Conservation (phyloP, 768 basidiomycete genomes). For the Boletellus emodensis region DNA sequence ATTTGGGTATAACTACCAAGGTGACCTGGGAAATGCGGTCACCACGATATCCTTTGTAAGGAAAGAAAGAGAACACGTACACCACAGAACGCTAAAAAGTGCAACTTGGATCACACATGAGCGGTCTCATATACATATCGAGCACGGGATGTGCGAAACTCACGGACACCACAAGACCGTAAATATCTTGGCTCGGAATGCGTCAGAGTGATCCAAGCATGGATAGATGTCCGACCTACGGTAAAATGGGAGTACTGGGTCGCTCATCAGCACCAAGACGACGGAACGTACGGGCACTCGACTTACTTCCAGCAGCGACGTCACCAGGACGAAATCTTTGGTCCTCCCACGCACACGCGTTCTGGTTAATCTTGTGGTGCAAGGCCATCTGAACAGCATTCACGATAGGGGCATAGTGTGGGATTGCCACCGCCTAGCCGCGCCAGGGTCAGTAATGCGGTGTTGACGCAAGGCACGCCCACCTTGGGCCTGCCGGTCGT, state of each 20-base stretch:
- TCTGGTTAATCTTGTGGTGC: constrained; percentile 43
- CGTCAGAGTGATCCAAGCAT: constrained; percentile 10
- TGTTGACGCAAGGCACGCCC: not conserved
- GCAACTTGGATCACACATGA: constrained; percentile 36
- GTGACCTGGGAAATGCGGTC: constrained; percentile 39
- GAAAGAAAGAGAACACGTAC: constrained; percentile 29
- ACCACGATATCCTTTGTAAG: not conserved
- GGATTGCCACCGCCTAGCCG: constrained; percentile 57
- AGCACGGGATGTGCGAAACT: constrained; percentile 15
- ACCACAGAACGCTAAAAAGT: constrained; percentile 51
- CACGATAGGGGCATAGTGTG: constrained; percentile 62
- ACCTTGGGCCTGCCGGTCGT: constrained; percentile 56
- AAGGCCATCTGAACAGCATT: constrained; percentile 59
- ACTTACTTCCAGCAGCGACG: constrained; percentile 51
- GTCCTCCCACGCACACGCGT: constrained; percentile 36
- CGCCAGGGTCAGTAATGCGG: not conserved
- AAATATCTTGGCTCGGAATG: constrained; percentile 44
- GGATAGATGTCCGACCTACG: constrained; percentile 37
- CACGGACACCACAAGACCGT: constrained; percentile 55
- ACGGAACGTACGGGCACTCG: not conserved
- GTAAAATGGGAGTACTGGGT: constrained; percentile 55
- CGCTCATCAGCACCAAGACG: constrained; percentile 6
- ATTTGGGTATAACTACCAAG: constrained; percentile 58
- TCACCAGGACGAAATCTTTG: constrained; percentile 52
- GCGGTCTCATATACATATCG: not conserved